Conservation (phyloP, 306 rosid species). For the Canavalia gladiata region DNA sequence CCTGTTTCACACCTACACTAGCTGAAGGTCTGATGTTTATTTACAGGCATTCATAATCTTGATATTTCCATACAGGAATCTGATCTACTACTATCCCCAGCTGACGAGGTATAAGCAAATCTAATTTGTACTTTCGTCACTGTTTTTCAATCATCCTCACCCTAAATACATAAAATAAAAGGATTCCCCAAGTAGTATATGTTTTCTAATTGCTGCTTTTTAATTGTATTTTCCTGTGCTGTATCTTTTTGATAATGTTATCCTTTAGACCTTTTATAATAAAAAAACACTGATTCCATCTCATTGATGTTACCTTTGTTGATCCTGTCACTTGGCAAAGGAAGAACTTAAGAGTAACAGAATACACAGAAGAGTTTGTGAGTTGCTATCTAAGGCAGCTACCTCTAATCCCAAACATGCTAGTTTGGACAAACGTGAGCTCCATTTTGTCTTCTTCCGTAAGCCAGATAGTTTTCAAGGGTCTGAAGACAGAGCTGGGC, state of each 20-base stretch:
- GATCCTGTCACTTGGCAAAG: conserved; percentile 67
- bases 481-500: conserved; percentile 58
- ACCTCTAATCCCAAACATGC: conserved; percentile 58
- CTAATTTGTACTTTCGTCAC: conserved; percentile 7
- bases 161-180: conserved; percentile 3
- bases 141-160: conserved; percentile 21
- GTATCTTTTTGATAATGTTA: conserved; percentile 13
- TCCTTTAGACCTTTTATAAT: background rate
- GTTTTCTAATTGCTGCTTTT: conserved; percentile 17
- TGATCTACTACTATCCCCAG: conserved; percentile 74
- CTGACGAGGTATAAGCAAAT: conserved; percentile 71
- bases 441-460: conserved; percentile 81
- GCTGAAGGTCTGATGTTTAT: conserved; percentile 38
- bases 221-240: background rate
- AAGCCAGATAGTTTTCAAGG: conserved; percentile 80
- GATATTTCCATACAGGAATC: conserved; percentile 69
- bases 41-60: conserved; percentile 71
- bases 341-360: conserved; percentile 87
- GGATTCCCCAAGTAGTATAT: background rate
- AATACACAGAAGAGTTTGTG: conserved; percentile 83
- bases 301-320: conserved; percentile 47
- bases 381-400: conserved; percentile 86
- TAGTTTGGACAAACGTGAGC: conserved; percentile 68
- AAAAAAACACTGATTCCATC: conserved; percentile 20
- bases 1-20: conserved; percentile 6